Evolutionary conservation across 1,284 basidiomycete genomes (phyloP), one percentile per base, ranked within the genome.

Genomic region (Malassezia equina): DNA sequence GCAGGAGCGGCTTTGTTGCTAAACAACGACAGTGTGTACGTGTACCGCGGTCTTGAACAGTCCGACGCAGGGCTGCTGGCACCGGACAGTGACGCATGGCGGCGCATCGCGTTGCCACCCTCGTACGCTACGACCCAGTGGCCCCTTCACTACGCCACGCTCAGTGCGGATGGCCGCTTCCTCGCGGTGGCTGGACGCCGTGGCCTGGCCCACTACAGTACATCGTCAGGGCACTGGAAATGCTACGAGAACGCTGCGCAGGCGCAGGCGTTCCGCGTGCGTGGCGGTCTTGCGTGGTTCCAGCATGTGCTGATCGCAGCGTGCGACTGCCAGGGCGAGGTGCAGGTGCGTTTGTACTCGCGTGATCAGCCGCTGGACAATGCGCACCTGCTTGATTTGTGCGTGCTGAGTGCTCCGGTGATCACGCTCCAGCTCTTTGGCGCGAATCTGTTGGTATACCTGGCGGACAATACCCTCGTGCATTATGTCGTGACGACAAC

Each of bases 11-110:
- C 89, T 0, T 94, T 96, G 75, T 79, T 95, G 32, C 90, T 95
- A 75, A 83, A 93, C 81, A 90, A 96, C 68, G 90, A 96, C 69
- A 82, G 88, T 34, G 85, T 90, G 1, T 80, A 95, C 3, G 84
- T 98, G n/a, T 98, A 96, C 73, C 83, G 94, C 55, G 93, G 94
- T 2, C 87, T 89, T 19, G 93, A 98, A 75, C 90, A 95, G 75
- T 90, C 90, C 7, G 93, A 98, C 70, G 86, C 94, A 84, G 91
- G 89, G 69, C 85, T 98, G 45, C 95, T 98, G 73, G 95, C 95
- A 69, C 93, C 93, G n/a, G 91, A 95, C 69, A 89, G 88, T 3
- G 93, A 96, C 67, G 90, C 95, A 7, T 71, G 69, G 69, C 69
- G 64, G 24, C 59, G 61, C 39, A 51, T 66, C 47, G 60, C 87